Conservation (phyloP, 352 stramenopile genomes). For the Pythium brachiatum region DNA sequence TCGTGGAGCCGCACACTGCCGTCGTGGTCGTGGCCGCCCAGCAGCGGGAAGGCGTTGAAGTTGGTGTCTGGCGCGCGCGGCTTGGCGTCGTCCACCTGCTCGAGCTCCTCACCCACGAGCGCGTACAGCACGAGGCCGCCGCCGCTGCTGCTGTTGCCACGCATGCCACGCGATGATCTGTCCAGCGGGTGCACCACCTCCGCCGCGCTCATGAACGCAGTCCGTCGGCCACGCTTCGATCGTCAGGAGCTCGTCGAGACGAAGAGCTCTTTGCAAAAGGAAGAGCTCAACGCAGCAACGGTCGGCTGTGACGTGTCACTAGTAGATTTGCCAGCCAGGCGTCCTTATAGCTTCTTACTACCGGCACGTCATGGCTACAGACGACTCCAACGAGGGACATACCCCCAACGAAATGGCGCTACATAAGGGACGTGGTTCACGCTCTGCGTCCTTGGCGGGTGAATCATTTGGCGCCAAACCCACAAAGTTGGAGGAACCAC, state of each 20-base stretch:
- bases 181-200: slow-evolving; percentile 28
- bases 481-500: not conserved
- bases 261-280: not conserved
- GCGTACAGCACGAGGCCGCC: slow-evolving; percentile 56
- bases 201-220: slow-evolving; percentile 20
- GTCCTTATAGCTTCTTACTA: not conserved
- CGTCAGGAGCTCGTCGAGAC: no score
- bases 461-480: not conserved
- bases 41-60: slow-evolving; percentile 78
- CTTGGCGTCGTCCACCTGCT: slow-evolving; percentile 47
- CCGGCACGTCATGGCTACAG: not conserved
- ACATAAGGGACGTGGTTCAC: not conserved
- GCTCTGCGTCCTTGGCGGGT: not conserved
- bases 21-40: slow-evolving; percentile 9
- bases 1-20: slow-evolving; percentile 43
- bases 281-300: not conserved
- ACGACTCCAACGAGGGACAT: not conserved
- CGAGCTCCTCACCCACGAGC: slow-evolving; percentile 60
- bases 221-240: not conserved
- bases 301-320: slow-evolving; percentile 4
- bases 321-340: not conserved
- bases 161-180: slow-evolving; percentile 5
- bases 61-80: slow-evolving; percentile 46
- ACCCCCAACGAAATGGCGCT: not conserved
- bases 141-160: not conserved